Evolutionary conservation across 768 basidiomycete species (phyloP), one percentile per base, ranked within the genome.

Genomic region (Austroboletus festivus): DNA sequence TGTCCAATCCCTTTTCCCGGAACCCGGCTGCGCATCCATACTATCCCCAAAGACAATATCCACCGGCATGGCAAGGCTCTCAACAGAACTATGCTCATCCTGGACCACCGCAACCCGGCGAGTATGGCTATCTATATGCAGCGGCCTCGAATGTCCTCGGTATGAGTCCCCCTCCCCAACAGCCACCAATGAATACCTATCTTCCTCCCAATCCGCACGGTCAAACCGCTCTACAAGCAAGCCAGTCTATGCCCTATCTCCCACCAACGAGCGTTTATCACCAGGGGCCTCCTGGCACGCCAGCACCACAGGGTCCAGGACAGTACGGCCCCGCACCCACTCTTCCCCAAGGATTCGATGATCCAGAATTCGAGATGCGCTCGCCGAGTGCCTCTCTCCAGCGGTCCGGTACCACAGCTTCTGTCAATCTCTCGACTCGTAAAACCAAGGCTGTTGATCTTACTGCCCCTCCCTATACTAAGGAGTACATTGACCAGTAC

Each of bases 401-500:
- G 34, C 81, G 85, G 20, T 75, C 80, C 3, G 79, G 74, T 35
- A 85, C 82, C 15, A 73, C 75, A 5, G 71, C 75, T 20, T 81
- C 83, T 3, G 77, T 83, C 18, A 62, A 71, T 28, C 76, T 75
- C 18, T 75, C 78, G n/a, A 78, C 81, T 5, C 72, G 76, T 45
- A 86, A 85, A 68, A 82, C 79, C 50, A 91, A 90, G 65, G 90
- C 90, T 3, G 80, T 92, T 38, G 90, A 93, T 64, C 72, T 92
- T 49, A 81, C 74, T 33, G 79, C 86, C 0, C 90, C 90, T 20
- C 94, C 94, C 2, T 94, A 84, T 66, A 96, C 93, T 16, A 94
- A 93, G 64, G 86, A 93, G 59, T 96, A 94, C 63, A 93, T 99
- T 57, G 96, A 99, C 63, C 87, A 96, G 64, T 99, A 99, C 71